These are phyloP conservation scores for Meyerozyma athensensis DNA, from an alignment of 1,139 yeast species.

Conservation along the genomic window DNA sequence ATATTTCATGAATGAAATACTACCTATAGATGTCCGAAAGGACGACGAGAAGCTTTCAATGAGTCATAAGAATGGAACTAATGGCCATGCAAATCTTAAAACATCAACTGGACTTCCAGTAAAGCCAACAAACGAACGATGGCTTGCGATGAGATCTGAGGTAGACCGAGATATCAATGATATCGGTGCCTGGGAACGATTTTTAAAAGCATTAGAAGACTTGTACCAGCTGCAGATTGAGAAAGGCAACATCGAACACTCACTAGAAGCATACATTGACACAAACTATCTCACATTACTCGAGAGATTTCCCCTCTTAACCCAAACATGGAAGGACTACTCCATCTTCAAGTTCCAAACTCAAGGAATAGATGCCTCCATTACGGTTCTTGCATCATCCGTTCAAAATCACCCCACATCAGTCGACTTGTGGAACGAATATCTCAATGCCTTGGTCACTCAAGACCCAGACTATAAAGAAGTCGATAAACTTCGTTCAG, in stretches of 20 bases:
- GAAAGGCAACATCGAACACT: not conserved
- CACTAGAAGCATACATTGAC: not conserved
- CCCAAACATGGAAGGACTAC: slow-evolving; percentile 59
- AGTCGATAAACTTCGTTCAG: slow-evolving; percentile 6
- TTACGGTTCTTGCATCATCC: slow-evolving; percentile 41
- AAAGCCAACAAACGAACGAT: slow-evolving; percentile 9
- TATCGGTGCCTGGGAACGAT: slow-evolving; percentile 27
- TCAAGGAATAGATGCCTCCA: slow-evolving; percentile 48
- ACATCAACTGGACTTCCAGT: slow-evolving; percentile 8
- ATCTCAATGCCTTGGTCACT: slow-evolving; percentile 46
- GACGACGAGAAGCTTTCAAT: slow-evolving; percentile 5
- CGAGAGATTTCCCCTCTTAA: slow-evolving; percentile 49
- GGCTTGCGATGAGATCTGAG: slow-evolving; percentile 6
- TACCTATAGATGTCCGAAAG: slow-evolving; percentile 1
- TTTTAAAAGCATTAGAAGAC: slow-evolving; percentile 22
- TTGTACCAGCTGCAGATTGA: not conserved
- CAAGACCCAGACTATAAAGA: slow-evolving; percentile 15
- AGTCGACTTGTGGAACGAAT: slow-evolving; percentile 64
- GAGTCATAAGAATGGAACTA: slow-evolving; percentile 1
- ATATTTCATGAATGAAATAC: slow-evolving; percentile 1
- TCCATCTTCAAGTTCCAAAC: slow-evolving; percentile 50
- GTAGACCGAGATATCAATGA: slow-evolving; percentile 20
- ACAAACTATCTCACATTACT: slow-evolving; percentile 31
- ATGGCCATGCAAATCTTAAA: slow-evolving; percentile 1
- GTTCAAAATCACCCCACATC: slow-evolving; percentile 51